These are phyloP conservation scores for Trichophyton simii DNA, from an alignment of 2,329 filamentous ascomycete species.

Conservation along the genomic window DNA sequence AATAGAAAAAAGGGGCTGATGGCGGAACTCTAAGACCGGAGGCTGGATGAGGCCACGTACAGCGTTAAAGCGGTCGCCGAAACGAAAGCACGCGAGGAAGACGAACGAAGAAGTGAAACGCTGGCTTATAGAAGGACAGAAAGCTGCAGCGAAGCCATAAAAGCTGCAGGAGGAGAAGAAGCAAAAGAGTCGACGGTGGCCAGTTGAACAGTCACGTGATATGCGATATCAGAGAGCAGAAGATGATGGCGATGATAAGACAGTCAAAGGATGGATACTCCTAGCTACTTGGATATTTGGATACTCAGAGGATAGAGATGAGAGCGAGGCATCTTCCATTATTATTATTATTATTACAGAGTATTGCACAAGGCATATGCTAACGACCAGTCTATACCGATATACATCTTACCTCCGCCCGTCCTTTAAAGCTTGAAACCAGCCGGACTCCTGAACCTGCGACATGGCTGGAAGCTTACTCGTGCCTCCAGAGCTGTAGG, in stretches of 20 bases:
- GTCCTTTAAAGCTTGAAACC: not conserved
- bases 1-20: not conserved
- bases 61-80: not conserved
- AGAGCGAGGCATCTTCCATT: too few relatives aligned
- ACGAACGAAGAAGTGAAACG: not conserved
- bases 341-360: too few relatives aligned
- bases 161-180: not conserved
- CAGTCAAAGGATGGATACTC: too few relatives aligned
- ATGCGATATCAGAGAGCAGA: too few relatives aligned
- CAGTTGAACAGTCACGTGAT: not conserved
- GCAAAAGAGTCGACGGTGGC: not conserved
- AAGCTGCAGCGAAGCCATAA: not conserved
- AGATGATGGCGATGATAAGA: too few relatives aligned
- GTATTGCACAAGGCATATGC: too few relatives aligned
- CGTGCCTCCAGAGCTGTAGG: not conserved
- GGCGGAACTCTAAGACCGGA: not conserved
- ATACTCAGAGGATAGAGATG: too few relatives aligned
- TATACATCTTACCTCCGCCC: not conserved
- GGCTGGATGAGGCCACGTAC: not conserved
- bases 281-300: too few relatives aligned
- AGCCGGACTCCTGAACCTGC: not conserved
- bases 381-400: not conserved
- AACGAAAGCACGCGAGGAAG: not conserved
- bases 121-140: not conserved
- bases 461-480: not conserved